A percentile compares a stretch with the other conserved stretches of the same genome.
Conservation (phyloP, 2,329 filamentous ascomycete genomes). For the Curvularia verruculosa region DNA sequence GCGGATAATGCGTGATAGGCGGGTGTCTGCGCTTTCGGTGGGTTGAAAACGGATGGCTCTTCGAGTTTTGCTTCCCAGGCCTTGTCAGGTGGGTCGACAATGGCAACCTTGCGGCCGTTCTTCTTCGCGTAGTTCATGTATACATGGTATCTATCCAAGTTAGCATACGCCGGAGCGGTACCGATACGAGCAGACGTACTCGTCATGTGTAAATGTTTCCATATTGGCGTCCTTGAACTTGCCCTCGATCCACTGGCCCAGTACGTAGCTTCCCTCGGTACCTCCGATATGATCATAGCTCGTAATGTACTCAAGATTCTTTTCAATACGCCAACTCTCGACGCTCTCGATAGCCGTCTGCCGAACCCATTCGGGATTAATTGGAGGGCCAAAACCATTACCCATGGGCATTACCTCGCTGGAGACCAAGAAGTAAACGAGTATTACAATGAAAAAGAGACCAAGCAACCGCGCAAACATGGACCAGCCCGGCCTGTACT, state of each 20-base stretch:
- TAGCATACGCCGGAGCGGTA: conserved; percentile 14
- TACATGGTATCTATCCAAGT: conserved; percentile 66
- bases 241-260: conserved; percentile 82
- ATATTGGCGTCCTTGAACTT: conserved; percentile 75
- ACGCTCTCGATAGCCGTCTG: conserved; percentile 75
- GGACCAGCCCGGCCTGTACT: conserved; percentile 63
- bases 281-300: conserved; percentile 89
- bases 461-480: conserved; percentile 76
- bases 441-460: conserved; percentile 73
- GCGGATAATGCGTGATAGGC: conserved; percentile 91
- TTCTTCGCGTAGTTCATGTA: conserved; percentile 89
- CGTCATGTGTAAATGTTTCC: conserved; percentile 76
- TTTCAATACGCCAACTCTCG: conserved; percentile 66
- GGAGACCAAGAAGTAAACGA: conserved; percentile 85
- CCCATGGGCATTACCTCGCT: conserved; percentile 79
- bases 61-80: conserved; percentile 83
- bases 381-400: conserved; percentile 66
- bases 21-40: conserved; percentile 66
- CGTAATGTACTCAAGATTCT: conserved; percentile 78
- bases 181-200: conserved; percentile 49
- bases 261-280: conserved; percentile 87
- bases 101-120: conserved; percentile 79
- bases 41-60: conserved; percentile 73
- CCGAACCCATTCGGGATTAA: conserved; percentile 82
- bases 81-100: conserved; percentile 72